A percentile compares a stretch with the other conserved stretches of the same genome.
Conservation (phyloP, 2,329 filamentous ascomycete species). For the Corynespora cassiicola region DNA sequence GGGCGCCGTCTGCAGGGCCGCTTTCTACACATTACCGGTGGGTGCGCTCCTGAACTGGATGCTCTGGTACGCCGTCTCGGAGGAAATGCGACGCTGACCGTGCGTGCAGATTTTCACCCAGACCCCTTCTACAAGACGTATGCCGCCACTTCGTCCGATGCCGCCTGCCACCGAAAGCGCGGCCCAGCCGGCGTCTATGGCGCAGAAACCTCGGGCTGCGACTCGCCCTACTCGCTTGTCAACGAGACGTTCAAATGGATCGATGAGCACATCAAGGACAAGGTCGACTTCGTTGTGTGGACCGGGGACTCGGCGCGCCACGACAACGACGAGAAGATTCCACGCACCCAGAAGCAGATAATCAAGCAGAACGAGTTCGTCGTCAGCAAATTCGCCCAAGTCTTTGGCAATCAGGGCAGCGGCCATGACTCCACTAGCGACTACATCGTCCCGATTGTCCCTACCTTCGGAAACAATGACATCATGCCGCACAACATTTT, state of each 20-base stretch:
- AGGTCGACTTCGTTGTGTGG: conserved; percentile 91
- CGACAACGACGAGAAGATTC: conserved; percentile 83
- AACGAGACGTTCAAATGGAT: conserved; percentile 94
- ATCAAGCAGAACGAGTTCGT: conserved; percentile 77
- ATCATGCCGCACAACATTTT: conserved; percentile 97
- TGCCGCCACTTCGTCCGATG: conserved; percentile 70
- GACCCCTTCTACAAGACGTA: conserved; percentile 86
- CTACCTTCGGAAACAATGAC: conserved; percentile 96
- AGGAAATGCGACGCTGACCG: too few species aligned
- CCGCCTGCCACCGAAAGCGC: conserved; percentile 79
- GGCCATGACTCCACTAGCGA: conserved; percentile 60
- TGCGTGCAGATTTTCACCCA: conserved; percentile 79
- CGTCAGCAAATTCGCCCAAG: conserved; percentile 75
- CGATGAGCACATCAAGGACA: conserved; percentile 73
- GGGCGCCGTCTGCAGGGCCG: conserved; percentile 60
- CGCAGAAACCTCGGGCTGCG: conserved; percentile 86
- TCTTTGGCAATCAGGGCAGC: conserved; percentile 67
- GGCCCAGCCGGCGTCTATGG: conserved; percentile 84
- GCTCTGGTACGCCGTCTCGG: not conserved
- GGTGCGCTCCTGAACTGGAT: conserved; percentile 27
- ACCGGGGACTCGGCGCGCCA: conserved; percentile 90
- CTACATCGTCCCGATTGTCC: conserved; percentile 79
- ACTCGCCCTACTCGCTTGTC: conserved; percentile 79
- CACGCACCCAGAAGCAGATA: conserved; percentile 79
- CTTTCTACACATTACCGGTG: conserved; percentile 90